Percentiles rank a stretch among this genome's conserved stretches.
Conservation (phyloP, 2,329 filamentous ascomycete genomes). For the Boeremia exigua region DNA sequence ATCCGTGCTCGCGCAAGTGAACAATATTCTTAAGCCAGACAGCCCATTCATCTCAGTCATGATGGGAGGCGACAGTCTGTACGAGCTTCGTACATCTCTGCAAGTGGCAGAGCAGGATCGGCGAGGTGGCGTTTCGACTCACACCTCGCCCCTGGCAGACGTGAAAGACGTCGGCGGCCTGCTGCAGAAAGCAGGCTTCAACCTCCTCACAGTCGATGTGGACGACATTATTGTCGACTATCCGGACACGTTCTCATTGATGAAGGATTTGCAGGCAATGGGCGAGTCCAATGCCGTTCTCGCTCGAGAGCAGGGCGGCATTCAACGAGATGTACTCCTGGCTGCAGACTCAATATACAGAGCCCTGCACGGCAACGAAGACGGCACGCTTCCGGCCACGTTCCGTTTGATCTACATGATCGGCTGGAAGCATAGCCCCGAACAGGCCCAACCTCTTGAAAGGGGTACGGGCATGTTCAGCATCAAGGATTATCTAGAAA, state of each 20-base stretch:
- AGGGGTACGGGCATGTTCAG: slow-evolving; percentile 87
- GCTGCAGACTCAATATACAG: slow-evolving; percentile 89
- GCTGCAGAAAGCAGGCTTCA: slow-evolving; percentile 86
- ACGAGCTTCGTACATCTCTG: slow-evolving; percentile 88
- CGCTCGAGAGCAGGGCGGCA: slow-evolving; percentile 76
- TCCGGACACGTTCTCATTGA: slow-evolving; percentile 85
- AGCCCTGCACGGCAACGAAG: slow-evolving; percentile 78
- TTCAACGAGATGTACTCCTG: slow-evolving; percentile 82
- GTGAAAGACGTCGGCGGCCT: slow-evolving; percentile 89
- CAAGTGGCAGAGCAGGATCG: slow-evolving; percentile 92
- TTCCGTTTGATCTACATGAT: slow-evolving; percentile 99
- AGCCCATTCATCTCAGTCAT: slow-evolving; percentile 92
- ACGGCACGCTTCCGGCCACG: slow-evolving; percentile 76
- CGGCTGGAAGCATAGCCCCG: slow-evolving; percentile 87
- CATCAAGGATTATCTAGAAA: slow-evolving; percentile 79
- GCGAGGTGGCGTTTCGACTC: slow-evolving; percentile 87
- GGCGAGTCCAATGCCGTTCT: slow-evolving; percentile 91
- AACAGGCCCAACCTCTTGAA: slow-evolving; percentile 78
- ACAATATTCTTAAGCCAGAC: slow-evolving; percentile 86
- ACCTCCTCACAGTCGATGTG: slow-evolving; percentile 93
- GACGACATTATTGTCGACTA: slow-evolving; percentile 98
- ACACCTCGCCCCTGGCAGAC: slow-evolving; percentile 89
- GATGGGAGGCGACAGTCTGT: slow-evolving; percentile 93
- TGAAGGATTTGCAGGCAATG: slow-evolving; percentile 96
- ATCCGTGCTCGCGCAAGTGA: slow-evolving; percentile 81